These are phyloP conservation scores for Fusarium albosuccineum DNA, from an alignment of 2,329 filamentous ascomycete genomes.

Conservation along the genomic window DNA sequence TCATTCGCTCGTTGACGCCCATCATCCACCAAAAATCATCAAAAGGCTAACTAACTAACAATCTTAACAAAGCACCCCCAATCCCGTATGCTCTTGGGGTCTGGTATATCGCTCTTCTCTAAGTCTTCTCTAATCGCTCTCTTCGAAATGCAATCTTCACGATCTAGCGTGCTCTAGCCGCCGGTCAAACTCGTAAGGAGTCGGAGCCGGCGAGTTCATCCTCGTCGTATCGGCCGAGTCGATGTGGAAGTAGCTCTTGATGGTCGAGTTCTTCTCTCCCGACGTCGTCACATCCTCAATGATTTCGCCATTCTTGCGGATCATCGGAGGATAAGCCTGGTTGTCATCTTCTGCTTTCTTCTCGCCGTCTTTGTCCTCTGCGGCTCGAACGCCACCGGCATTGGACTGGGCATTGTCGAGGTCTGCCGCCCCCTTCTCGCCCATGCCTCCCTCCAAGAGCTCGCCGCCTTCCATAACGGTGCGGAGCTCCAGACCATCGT, in stretches of 20 bases:
- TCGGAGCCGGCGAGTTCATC: constrained; percentile 49
- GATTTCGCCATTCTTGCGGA: constrained; percentile 44
- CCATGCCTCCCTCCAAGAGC: constrained; percentile 68
- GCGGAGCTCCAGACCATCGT: constrained; percentile 65
- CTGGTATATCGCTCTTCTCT: constrained; percentile 19
- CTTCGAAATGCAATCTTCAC: constrained; percentile 21
- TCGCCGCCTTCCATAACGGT: constrained; percentile 69
- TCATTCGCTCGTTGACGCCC: constrained; percentile 10
- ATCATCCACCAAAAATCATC: neutral
- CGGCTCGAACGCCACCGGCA: constrained; percentile 61
- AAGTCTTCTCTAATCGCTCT: constrained; percentile 28
- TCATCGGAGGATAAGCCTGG: constrained; percentile 39
- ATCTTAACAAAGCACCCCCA: constrained; percentile 16
- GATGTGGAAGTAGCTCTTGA: constrained; percentile 47
- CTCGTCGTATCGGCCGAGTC: constrained; percentile 47
- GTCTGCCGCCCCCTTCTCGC: constrained; percentile 67
- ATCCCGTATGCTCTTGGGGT: constrained; percentile 33
- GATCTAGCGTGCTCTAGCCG: constrained; percentile 37
- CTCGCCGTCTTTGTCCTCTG: constrained; percentile 26
- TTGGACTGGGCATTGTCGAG: constrained; percentile 70
- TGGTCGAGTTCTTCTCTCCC: constrained; percentile 40
- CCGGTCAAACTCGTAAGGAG: constrained; percentile 48
- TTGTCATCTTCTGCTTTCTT: constrained; percentile 22
- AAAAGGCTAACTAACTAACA: constrained; percentile 21
- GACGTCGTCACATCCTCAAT: constrained; percentile 37